Base-by-base conservation (phyloP, 2,329 filamentous ascomycete genomes). In the Lithohypha guttulata region DNA sequence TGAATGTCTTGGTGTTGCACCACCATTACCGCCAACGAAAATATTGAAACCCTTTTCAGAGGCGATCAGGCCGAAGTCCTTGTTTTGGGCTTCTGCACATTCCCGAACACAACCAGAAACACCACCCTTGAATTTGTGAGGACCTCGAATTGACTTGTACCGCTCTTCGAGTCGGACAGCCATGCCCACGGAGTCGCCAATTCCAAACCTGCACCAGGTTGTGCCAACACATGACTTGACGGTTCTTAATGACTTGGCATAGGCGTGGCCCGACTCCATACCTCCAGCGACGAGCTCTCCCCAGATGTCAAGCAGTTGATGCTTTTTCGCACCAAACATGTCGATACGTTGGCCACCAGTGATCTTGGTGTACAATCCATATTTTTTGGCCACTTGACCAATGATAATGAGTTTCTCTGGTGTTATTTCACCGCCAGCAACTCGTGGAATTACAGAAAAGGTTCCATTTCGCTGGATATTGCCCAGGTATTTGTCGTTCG, bases 21-120 rank as follows among this genome's bases (percentile, higher is more conserved):
- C 86, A 37, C 86, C 86, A 55, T 94, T 94, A 33, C 86, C 86
- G 22, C 73, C 86, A 1, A 94, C 84, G 51, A 86, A 93, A 58
- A 94, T 79, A 61, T 94, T 94, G 73, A 84, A 94, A 20, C 86
- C 86, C 53, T 91, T 93, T 45, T 93, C 85, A 0, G 84, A 93
- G 10, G 86, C 85, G 42, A 94, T 93, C 34, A 93, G 75, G 15
- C 86, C 86, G 51, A 94, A 94, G 55, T 94, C 86, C 61, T 94
- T 94, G 60, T 80, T 89, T 55, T 93, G 86, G 1, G 86, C 86
- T 60, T 94, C 86, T 1, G 86, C 86, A 50, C 86, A 94, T 61
- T 94, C 86, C 39, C 86, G 72, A n/a, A 94, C 84, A 48, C 86
- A 94, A 9, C 86, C 86, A 39, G 81, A 87, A 0, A 94, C 85